phyloP scores from a whole-genome alignment of 2,329 filamentous ascomycete genomes.

The Pseudogymnoascus sp. region DNA sequence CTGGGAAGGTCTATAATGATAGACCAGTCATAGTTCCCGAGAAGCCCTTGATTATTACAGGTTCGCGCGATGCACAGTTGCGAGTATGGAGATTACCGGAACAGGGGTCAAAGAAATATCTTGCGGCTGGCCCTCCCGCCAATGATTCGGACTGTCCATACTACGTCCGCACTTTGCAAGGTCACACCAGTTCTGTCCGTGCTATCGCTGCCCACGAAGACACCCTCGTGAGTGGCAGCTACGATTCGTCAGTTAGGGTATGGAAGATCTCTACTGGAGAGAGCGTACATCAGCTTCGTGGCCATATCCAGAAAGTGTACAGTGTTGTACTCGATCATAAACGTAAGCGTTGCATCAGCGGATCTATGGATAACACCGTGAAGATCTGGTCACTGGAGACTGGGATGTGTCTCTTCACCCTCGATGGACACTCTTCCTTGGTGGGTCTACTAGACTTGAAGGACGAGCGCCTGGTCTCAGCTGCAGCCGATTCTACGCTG shows the following conservation, averaged over 20 bases:
- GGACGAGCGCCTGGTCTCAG: slow-evolving; percentile 84
- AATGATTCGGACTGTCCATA: slow-evolving; percentile 81
- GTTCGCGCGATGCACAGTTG: slow-evolving; percentile 87
- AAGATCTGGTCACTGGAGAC: slow-evolving; percentile 95
- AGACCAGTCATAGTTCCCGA: slow-evolving; percentile 81
- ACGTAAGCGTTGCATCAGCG: slow-evolving; percentile 91
- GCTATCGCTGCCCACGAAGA: slow-evolving; percentile 93
- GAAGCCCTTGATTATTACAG: slow-evolving; percentile 92
- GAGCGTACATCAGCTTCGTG: slow-evolving; percentile 70
- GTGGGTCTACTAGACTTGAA: slow-evolving; percentile 87
- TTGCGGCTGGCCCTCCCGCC: slow-evolving; percentile 66
- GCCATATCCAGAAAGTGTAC: slow-evolving; percentile 90
- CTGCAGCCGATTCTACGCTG: slow-evolving; percentile 88
- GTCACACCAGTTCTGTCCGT: slow-evolving; percentile 87
- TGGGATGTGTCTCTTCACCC: slow-evolving; percentile 73
- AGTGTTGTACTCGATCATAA: slow-evolving; percentile 89
- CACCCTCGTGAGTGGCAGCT: slow-evolving; percentile 93
- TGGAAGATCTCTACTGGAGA: slow-evolving; percentile 98
- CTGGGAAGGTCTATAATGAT: slow-evolving; percentile 63
- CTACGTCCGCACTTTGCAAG: slow-evolving; percentile 77
- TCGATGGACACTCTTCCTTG: slow-evolving; percentile 87
- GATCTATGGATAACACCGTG: slow-evolving; percentile 95
- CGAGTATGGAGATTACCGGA: slow-evolving; percentile 91
- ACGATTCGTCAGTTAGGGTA: slow-evolving; percentile 88
- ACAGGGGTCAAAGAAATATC: slow-evolving; percentile 65